These are phyloP conservation scores for Calonectria pteridis DNA, from an alignment of 2,329 filamentous ascomycete species.

Conservation along the genomic window DNA sequence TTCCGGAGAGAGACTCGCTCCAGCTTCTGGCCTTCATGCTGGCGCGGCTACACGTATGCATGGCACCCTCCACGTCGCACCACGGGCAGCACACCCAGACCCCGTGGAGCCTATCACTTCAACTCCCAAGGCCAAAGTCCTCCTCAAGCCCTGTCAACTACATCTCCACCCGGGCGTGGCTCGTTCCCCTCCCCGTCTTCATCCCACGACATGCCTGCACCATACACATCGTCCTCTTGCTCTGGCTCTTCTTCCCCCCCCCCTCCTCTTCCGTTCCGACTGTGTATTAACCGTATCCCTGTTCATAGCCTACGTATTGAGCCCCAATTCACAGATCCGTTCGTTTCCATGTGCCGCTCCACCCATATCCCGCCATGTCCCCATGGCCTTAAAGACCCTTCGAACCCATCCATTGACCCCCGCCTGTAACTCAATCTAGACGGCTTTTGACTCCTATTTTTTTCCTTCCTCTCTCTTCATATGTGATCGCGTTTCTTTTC, in stretches of 20 bases:
- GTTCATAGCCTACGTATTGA: background rate
- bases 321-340: background rate
- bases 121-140: background rate
- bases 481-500: background rate
- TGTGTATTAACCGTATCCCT: background rate
- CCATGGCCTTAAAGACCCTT: background rate
- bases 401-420: background rate
- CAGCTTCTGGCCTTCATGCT: background rate
- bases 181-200: background rate
- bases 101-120: background rate
- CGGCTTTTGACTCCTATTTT: too few species aligned
- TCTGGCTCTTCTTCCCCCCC: background rate
- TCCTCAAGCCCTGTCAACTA: background rate
- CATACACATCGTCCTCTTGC: background rate
- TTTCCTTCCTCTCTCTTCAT: background rate
- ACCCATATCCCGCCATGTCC: background rate
- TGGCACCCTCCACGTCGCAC: slow-evolving; percentile 3
- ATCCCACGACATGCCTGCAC: background rate
- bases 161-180: background rate
- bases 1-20: background rate
- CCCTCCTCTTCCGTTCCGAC: background rate
- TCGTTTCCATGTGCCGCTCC: background rate
- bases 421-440: background rate
- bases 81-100: background rate
- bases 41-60: background rate